Evolutionary conservation across 2,329 filamentous ascomycete genomes (phyloP), one percentile per base, ranked within the genome.

Genomic region (Sphaerostilbella broomeana): DNA sequence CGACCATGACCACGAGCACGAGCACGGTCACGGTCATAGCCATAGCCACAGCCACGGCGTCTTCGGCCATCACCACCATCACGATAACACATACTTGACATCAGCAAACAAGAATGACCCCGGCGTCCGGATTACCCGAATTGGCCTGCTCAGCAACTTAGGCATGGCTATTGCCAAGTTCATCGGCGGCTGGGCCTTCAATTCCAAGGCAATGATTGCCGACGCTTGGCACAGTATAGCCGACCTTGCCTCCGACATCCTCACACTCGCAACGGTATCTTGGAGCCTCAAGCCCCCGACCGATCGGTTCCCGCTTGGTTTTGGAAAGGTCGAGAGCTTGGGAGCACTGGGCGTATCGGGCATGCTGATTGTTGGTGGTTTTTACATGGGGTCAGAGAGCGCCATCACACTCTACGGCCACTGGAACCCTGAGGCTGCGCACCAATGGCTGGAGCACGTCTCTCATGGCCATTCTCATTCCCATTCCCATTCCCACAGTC

Each of bases 311-410:
- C 92, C 92, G 2, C 79, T 81, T 53, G 92, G 92, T 2, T 98
- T 94, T 58, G 92, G 92, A 58, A 98, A 98, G 68, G 77, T 98
- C n/a, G 92, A 98, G 69, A 95, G 88, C 54, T 67, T 98, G 57
- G 92, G 92, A 15, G 92, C 88, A 16, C 68, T 98, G 43, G 92
- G 90, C 12, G 92, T 98, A 22, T 95, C 89, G 51, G 81, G 88
- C 47, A 84, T 98, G 65, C 71, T 98, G 52, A 75, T 98, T 2
- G 79, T 82, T 33, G 92, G 92, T 46, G 92, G 92, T 35, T 67
- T 95, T 47, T 88, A 94, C 61, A 97, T 98, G 84, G 88, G 88
- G 47, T 78, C 84, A 64, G 83, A 84, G 62, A 84, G 82, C 53
- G 70, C 79, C 40, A 55, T 67, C 38, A 75, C 79, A 27, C 67